These are phyloP conservation scores for Penicillium chermesinum DNA, from an alignment of 495 filamentous ascomycete genomes.

Conservation along the genomic window DNA sequence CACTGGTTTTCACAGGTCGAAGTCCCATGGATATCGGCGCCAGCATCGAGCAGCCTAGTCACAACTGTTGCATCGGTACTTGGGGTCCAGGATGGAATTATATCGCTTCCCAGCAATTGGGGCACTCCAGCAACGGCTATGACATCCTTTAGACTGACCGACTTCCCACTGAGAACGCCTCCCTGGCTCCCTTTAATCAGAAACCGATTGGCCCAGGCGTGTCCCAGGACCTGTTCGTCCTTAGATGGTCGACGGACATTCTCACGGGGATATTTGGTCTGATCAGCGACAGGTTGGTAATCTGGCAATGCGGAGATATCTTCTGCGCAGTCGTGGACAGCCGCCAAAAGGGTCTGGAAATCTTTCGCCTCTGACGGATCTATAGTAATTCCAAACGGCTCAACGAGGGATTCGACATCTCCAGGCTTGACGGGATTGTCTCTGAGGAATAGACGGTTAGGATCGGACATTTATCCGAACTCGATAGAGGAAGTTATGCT, in stretches of 20 bases:
- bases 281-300: slow-evolving; percentile 26
- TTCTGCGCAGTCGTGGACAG: slow-evolving; percentile 33
- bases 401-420: slow-evolving; percentile 23
- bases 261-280: slow-evolving; percentile 25
- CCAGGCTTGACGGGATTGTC: slow-evolving; percentile 26
- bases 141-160: slow-evolving; percentile 58
- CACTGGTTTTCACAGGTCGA: slow-evolving; percentile 47
- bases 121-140: slow-evolving; percentile 39
- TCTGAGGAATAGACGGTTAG: slow-evolving; percentile 8
- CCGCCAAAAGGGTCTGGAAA: slow-evolving; percentile 30
- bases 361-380: slow-evolving; percentile 22
- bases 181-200: slow-evolving; percentile 27
- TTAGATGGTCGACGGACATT: slow-evolving; percentile 23
- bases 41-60: slow-evolving; percentile 43
- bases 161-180: slow-evolving; percentile 75
- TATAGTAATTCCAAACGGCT: slow-evolving; percentile 25
- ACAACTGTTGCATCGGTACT: slow-evolving; percentile 42
- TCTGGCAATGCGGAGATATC: slow-evolving; percentile 24
- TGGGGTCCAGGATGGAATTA: slow-evolving; percentile 36
- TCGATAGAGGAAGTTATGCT: neutral
- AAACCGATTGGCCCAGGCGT: slow-evolving; percentile 31
- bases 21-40: slow-evolving; percentile 37
- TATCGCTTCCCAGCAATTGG: slow-evolving; percentile 32
- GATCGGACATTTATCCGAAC: neutral
- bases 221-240: slow-evolving; percentile 28